These are phyloP conservation scores for Fraxinus sp. DNA, from an alignment of 305 asterid species.

Conservation along the genomic window DNA sequence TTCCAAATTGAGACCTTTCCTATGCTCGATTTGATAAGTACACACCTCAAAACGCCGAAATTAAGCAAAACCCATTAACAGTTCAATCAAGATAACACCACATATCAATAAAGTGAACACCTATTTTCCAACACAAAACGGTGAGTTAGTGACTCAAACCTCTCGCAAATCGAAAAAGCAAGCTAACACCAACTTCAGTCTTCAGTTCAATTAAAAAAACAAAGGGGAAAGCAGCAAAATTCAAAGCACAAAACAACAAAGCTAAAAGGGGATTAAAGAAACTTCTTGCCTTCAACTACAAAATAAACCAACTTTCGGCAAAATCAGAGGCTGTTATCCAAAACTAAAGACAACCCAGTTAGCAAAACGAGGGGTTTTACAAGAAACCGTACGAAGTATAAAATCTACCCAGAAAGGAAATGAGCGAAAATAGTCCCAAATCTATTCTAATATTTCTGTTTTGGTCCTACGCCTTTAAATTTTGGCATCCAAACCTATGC, in stretches of 20 bases:
- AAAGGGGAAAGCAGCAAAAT: background rate
- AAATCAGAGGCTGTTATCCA: slow-evolving; percentile 19
- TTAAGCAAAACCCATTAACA: slow-evolving; percentile 13
- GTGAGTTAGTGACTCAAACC: background rate
- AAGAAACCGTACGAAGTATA: slow-evolving; percentile 24
- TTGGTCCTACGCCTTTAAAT: background rate
- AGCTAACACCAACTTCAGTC: background rate
- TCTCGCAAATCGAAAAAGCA: slow-evolving; percentile 23
- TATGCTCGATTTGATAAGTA: background rate
- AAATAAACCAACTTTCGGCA: slow-evolving; percentile 21
- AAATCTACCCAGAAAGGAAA: slow-evolving; percentile 18
- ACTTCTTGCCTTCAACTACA: slow-evolving; percentile 22
- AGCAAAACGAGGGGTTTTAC: slow-evolving; percentile 19
- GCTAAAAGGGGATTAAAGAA: background rate
- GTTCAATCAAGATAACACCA: slow-evolving; percentile 15
- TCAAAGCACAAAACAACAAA: slow-evolving; percentile 7
- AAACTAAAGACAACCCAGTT: slow-evolving; percentile 21
- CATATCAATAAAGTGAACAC: slow-evolving; percentile 5
- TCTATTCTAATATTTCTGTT: background rate
- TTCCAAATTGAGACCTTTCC: background rate
- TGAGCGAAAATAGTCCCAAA: background rate
- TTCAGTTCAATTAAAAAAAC: slow-evolving; percentile 12
- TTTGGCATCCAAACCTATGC: background rate
- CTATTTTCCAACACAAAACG: slow-evolving; percentile 18
- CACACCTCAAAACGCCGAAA: background rate